phyloP scores from a whole-genome alignment of 768 basidiomycete species.

The Podaxis mareebaensis region DNA sequence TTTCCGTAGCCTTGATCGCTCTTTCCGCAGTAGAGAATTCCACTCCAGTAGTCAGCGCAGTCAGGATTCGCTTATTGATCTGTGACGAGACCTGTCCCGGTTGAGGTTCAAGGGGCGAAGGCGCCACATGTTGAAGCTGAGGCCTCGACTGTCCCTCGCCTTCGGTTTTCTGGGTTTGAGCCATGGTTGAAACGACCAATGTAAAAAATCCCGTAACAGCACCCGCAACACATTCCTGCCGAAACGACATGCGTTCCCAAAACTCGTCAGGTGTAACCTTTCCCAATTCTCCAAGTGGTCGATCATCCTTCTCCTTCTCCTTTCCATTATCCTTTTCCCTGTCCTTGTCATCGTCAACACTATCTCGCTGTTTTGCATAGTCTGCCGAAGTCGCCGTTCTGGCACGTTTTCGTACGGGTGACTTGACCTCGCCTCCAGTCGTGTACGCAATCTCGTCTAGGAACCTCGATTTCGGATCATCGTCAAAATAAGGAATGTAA shows the following conservation, averaged over 20 bases:
- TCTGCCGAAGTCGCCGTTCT: slow-evolving; percentile 35
- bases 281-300: slow-evolving; percentile 52
- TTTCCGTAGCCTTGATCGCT: slow-evolving; percentile 68
- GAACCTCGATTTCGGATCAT: slow-evolving; percentile 95
- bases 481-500: slow-evolving; percentile 89
- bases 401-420: slow-evolving; percentile 62
- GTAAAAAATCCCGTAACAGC: slow-evolving; percentile 93
- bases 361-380: slow-evolving; percentile 21
- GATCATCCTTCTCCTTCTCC: slow-evolving; percentile 32
- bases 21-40: slow-evolving; percentile 75
- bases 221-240: slow-evolving; percentile 92
- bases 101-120: slow-evolving; percentile 48
- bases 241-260: slow-evolving; percentile 96
- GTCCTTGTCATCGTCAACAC: slow-evolving; percentile 21
- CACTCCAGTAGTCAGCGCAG: slow-evolving; percentile 67
- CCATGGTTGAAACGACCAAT: slow-evolving; percentile 42
- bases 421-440: slow-evolving; percentile 58
- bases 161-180: not conserved
- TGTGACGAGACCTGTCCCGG: slow-evolving; percentile 64
- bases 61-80: slow-evolving; percentile 69
- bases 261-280: slow-evolving; percentile 77
- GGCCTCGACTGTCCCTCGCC: not conserved
- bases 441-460: slow-evolving; percentile 86
- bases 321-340: not conserved
- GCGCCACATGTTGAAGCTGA: slow-evolving; percentile 20